Evolutionary conservation across 495 filamentous ascomycete genomes (phyloP).

Genomic region (Xanthoparmelia taractica): DNA sequence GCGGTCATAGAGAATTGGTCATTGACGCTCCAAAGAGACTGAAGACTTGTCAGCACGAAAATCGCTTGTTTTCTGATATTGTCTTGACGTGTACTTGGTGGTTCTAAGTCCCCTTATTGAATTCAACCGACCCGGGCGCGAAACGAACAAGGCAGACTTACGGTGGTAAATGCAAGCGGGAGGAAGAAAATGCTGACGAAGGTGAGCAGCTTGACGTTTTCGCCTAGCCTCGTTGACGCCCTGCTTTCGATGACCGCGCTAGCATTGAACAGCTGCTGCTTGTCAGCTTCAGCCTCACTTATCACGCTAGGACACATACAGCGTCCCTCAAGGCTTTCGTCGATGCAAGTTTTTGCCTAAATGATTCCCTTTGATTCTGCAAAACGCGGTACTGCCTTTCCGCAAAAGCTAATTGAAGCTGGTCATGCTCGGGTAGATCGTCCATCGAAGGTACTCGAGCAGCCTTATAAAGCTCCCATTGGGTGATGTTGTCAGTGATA

Average conservation of each 20-base stretch:
- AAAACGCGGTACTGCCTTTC: slow-evolving; percentile 25
- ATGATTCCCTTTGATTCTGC: slow-evolving; percentile 26
- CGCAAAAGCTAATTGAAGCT: slow-evolving; percentile 18
- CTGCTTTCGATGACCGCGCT: slow-evolving; percentile 32
- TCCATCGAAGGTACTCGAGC: slow-evolving; percentile 13
- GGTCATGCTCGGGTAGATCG: slow-evolving; percentile 16
- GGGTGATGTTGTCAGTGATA: slow-evolving; percentile 28
- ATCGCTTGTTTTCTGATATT: not conserved
- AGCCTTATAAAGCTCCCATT: slow-evolving; percentile 27
- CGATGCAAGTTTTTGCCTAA: slow-evolving; percentile 27
- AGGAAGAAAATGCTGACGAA: slow-evolving; percentile 45
- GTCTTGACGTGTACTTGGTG: not conserved
- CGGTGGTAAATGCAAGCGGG: slow-evolving; percentile 39
- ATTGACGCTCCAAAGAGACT: slow-evolving; percentile 29
- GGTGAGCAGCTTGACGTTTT: slow-evolving; percentile 44
- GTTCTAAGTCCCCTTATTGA: not conserved
- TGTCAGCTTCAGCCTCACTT: not conserved
- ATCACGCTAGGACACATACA: slow-evolving; percentile 13
- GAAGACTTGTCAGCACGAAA: not conserved
- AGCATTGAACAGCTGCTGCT: slow-evolving; percentile 26
- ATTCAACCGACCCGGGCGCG: not conserved
- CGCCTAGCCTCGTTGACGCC: slow-evolving; percentile 30
- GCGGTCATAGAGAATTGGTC: slow-evolving; percentile 25
- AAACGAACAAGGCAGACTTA: slow-evolving; percentile 9
- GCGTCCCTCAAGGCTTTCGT: slow-evolving; percentile 28